These are phyloP conservation scores for Euclidium syriacum DNA, from an alignment of 345 rosid genomes.

Conservation along the genomic window DNA sequence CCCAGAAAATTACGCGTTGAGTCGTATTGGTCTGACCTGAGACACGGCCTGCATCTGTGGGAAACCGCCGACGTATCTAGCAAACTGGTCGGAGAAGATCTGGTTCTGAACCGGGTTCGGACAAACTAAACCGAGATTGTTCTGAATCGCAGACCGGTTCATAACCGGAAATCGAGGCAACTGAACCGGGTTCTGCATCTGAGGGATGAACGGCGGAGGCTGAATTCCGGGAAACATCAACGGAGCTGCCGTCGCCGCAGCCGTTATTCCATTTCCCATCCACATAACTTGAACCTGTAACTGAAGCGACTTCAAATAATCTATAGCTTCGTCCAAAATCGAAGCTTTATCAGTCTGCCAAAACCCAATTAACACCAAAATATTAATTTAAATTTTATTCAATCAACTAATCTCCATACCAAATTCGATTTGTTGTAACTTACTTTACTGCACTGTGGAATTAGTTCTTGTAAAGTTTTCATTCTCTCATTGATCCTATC, in stretches of 20 bases:
- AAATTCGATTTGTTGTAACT: background rate
- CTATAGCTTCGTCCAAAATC: constrained; percentile 89
- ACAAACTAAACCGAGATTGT: constrained; percentile 34
- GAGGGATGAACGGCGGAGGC: constrained; percentile 39
- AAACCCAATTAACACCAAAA: background rate
- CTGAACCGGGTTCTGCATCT: constrained; percentile 43
- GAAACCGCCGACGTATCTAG: constrained; percentile 40
- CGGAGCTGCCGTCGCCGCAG: constrained; percentile 38
- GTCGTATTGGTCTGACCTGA: constrained; percentile 38
- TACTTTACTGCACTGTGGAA: constrained; percentile 91
- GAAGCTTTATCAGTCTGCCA: constrained; percentile 91
- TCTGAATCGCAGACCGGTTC: constrained; percentile 34
- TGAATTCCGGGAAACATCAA: constrained; percentile 83
- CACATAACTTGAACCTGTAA: constrained; percentile 92
- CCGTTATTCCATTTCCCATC: constrained; percentile 80
- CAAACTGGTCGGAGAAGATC: constrained; percentile 39
- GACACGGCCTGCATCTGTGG: constrained; percentile 44
- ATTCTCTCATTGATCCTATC: constrained; percentile 91
- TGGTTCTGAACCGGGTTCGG: constrained; percentile 39
- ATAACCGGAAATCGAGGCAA: constrained; percentile 40
- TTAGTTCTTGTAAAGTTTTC: constrained; percentile 80
- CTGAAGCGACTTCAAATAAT: constrained; percentile 89
- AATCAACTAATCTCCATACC: background rate
- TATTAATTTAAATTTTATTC: background rate
- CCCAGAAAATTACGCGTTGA: background rate